Base-by-base conservation (phyloP, 2,329 filamentous ascomycete species). In the Botrytis tulipae region DNA sequence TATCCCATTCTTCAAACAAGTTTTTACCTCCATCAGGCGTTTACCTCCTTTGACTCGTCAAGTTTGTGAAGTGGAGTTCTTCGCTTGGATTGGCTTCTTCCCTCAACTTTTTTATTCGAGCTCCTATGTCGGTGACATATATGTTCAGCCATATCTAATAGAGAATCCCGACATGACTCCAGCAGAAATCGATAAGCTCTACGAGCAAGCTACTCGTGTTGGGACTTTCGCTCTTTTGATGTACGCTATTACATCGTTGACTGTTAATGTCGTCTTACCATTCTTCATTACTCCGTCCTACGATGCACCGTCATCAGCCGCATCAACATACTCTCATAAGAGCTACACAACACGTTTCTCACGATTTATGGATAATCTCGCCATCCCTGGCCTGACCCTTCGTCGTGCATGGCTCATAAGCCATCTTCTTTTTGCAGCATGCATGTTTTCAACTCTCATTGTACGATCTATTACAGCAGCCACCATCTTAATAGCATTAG, bases 91-190 rank as follows among this genome's bases (percentile, higher is more conserved):
- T 73, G 95, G 94, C 70, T 98, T 95, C 89, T 98, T 98, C 79
- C 95, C 95, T 1, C 94, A 97, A 82, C 87, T 98, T 4, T 98
- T 97, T 84, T 98, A 98, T 84, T 94, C 94, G 8, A 97, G 94
- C 1, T 97, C 94, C 29, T 98, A 96, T 82, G 92, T 98, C 77
- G 95, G 93, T 75, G 94, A 97, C 80, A 93, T 98, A 73, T 97
- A 97, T 78, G 92, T 94, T 29, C 92, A 97, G 80, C 94, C 94
- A 0, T 92, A 88, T 77, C 90, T 98, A 70, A 86, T 90, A 76
- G 85, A 88, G 70, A 92, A 97, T 77, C 94, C 94, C 0, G 84
- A 95, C 81, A 91, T 97, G 86, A 88, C 90, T 0, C 87, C 91
- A 0, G 86, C 88, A 25, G 90, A 98, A 78, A 89, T 98, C 74